phyloP scores from a whole-genome alignment of 768 basidiomycete genomes.

The Boletus reticuloceps region DNA sequence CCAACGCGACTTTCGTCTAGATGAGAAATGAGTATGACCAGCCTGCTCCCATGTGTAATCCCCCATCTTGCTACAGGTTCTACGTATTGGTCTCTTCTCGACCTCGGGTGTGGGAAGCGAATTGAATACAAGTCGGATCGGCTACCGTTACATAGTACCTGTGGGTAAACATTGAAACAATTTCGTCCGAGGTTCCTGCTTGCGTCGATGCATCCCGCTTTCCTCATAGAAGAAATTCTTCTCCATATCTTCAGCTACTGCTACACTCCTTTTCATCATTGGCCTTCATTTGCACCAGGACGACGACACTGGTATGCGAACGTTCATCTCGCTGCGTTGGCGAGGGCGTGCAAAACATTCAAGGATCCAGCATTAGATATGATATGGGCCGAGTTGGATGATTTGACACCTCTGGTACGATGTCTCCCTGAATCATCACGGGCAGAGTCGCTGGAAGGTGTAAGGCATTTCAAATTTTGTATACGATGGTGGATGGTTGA shows the following conservation, averaged over 20 bases:
- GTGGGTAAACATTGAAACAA: no score
- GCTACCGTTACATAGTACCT: no score
- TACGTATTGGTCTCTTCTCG: no score
- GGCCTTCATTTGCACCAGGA: neutral
- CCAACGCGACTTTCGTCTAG: neutral
- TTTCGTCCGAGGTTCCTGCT: no score
- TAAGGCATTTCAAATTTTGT: neutral
- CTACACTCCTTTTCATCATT: neutral
- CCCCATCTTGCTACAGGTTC: neutral
- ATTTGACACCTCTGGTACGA: constrained; percentile 8
- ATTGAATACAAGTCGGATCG: no score
- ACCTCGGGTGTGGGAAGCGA: no score
- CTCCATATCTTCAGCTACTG: constrained; percentile 11
- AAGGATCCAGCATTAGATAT: constrained; percentile 9
- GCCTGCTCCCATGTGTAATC: neutral
- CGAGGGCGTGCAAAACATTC: constrained; percentile 15
- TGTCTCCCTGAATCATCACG: constrained; percentile 3
- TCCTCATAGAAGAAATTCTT: constrained; percentile 10
- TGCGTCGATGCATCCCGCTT: constrained; percentile 3
- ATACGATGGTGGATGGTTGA: no score
- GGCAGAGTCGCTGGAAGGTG: neutral
- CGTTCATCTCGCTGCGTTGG: neutral
- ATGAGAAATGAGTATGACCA: neutral
- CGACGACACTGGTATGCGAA: neutral
- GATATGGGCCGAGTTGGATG: constrained; percentile 10